phyloP scores from a whole-genome alignment of 2,329 filamentous ascomycete species.

The Monilinia aucupariae region DNA sequence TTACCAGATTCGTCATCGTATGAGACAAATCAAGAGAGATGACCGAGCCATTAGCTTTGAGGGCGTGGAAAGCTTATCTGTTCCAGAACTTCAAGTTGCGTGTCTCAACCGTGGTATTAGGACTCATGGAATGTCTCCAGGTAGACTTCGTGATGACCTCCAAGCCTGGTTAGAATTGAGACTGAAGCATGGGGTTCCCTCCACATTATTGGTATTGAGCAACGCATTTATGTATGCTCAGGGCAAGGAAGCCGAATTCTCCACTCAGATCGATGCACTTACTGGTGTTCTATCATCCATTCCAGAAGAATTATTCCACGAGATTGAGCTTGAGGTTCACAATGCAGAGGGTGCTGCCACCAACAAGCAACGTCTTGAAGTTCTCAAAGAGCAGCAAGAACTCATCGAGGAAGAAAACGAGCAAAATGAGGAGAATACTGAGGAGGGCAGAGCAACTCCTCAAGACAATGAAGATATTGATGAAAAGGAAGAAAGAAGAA shows the following conservation, averaged over 20 bases:
- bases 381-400: conserved; percentile 96
- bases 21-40: conserved; percentile 98
- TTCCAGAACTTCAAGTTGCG: conserved; percentile 85
- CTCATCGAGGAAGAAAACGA: conserved; percentile 95
- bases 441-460: conserved; percentile 66
- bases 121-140: conserved; percentile 87
- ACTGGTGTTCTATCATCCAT: conserved; percentile 90
- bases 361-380: conserved; percentile 97
- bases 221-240: conserved; percentile 97
- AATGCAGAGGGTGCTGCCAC: conserved; percentile 94
- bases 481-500: conserved; percentile 74
- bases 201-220: conserved; percentile 88
- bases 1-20: conserved; percentile 93
- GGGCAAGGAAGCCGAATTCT: conserved; percentile 73
- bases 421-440: conserved; percentile 77
- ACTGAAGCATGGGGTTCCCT: conserved; percentile 91
- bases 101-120: conserved; percentile 88
- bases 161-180: conserved; percentile 92
- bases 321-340: conserved; percentile 97
- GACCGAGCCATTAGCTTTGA: conserved; percentile 92
- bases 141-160: conserved; percentile 79
- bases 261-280: conserved; percentile 86
- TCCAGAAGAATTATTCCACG: conserved; percentile 97
- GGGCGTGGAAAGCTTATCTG: conserved; percentile 88
- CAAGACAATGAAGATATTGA: conserved; percentile 91